phyloP scores from a whole-genome alignment of 306 rosid genomes.

The Parietaria judaica region DNA sequence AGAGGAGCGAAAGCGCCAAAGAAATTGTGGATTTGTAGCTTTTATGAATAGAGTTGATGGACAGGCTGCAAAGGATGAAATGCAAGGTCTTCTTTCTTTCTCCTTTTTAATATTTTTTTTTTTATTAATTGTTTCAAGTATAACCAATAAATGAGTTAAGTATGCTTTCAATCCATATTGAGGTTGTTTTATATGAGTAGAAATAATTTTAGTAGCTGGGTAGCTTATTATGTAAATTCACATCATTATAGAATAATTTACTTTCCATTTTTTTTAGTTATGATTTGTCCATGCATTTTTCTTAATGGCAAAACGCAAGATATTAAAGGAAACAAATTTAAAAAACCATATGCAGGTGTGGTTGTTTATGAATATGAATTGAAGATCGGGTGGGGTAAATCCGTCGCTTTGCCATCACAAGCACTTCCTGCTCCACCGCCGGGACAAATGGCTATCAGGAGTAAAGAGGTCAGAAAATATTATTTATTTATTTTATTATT shows the following conservation, averaged over 20 bases:
- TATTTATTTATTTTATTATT: background rate
- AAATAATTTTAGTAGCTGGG: no score
- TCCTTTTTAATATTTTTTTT: no score
- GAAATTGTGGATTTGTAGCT: slow-evolving; percentile 99
- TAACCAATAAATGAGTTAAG: no score
- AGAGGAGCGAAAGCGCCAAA: slow-evolving; percentile 96
- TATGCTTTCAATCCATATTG: no score
- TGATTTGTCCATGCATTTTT: slow-evolving; percentile 12
- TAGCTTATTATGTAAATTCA: no score
- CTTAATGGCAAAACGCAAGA: slow-evolving; percentile 2
- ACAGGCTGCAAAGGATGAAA: slow-evolving; percentile 98
- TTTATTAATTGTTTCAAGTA: background rate
- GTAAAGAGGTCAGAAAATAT: slow-evolving; percentile 69
- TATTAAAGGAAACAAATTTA: slow-evolving; percentile 14
- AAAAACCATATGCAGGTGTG: slow-evolving; percentile 61
- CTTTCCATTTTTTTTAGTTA: background rate
- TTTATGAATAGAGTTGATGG: slow-evolving; percentile 99
- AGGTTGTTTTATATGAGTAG: no score
- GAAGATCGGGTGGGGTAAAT: slow-evolving; percentile 99
- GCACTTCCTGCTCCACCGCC: slow-evolving; percentile 99
- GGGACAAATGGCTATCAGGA: slow-evolving; percentile 99
- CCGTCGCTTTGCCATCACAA: slow-evolving; percentile 97
- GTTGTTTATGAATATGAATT: slow-evolving; percentile 95
- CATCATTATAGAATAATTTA: no score
- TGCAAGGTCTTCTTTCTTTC: slow-evolving; percentile 64